A percentile compares a stretch with the other conserved stretches of the same genome.
These are phyloP conservation scores for Suhomyces ambrosiae DNA, from an alignment of 1,139 yeast genomes.

Conservation along the genomic window DNA sequence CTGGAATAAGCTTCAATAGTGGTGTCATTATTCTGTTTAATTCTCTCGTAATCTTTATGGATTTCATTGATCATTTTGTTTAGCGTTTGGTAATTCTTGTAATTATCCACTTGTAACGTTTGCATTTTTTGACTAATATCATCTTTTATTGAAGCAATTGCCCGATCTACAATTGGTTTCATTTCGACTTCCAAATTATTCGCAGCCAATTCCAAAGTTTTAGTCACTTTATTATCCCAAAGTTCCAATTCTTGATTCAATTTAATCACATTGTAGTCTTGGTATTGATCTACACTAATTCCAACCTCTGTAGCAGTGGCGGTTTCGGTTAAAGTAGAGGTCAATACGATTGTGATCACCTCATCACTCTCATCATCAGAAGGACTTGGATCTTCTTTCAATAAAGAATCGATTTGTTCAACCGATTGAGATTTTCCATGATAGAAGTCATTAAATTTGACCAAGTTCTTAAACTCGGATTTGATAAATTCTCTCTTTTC, in stretches of 20 bases:
- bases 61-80: constrained; percentile 50
- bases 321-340: constrained; percentile 31
- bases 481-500: constrained; percentile 25
- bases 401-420: constrained; percentile 27
- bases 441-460: constrained; percentile 24
- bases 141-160: constrained; percentile 37
- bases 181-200: constrained; percentile 44
- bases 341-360: constrained; percentile 27
- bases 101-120: constrained; percentile 43
- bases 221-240: constrained; percentile 42
- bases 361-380: constrained; percentile 9
- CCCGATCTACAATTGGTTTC: constrained; percentile 35
- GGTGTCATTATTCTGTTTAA: constrained; percentile 40
- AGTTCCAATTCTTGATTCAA: constrained; percentile 32
- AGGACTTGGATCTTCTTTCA: constrained; percentile 16
- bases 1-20: constrained; percentile 44
- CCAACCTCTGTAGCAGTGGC: constrained; percentile 12
- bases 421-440: constrained; percentile 17
- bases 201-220: constrained; percentile 46
- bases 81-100: constrained; percentile 47
- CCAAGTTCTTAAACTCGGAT: constrained; percentile 32
- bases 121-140: constrained; percentile 43
- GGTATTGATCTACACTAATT: constrained; percentile 11
- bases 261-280: constrained; percentile 8
- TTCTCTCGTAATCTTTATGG: constrained; percentile 49